Evolutionary conservation across 2,329 filamentous ascomycete species (phyloP).

Genomic region (Pseudogymnoascus sp.): DNA sequence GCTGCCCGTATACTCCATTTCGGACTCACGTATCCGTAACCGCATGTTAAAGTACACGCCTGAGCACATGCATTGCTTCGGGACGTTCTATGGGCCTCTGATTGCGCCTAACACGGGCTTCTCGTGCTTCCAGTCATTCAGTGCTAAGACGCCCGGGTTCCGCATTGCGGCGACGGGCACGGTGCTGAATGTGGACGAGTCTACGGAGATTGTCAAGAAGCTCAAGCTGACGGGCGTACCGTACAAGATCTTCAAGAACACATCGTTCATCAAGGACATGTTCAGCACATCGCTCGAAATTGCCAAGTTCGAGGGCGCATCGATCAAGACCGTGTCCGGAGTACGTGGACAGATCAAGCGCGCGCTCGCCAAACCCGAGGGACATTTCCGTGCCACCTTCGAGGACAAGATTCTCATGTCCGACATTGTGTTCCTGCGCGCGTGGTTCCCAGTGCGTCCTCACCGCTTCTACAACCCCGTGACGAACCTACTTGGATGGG

Average conservation of each 20-base stretch:
- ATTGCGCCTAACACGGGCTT: slow-evolving; percentile 95
- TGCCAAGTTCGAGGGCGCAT: slow-evolving; percentile 94
- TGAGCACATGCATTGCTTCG: slow-evolving; percentile 99
- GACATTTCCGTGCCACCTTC: slow-evolving; percentile 92
- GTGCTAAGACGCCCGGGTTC: slow-evolving; percentile 78
- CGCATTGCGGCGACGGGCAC: slow-evolving; percentile 90
- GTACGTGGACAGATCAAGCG: slow-evolving; percentile 96
- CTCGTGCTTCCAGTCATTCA: slow-evolving; percentile 85
- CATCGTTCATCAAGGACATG: slow-evolving; percentile 98
- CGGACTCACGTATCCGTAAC: slow-evolving; percentile 85
- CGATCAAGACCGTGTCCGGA: slow-evolving; percentile 92
- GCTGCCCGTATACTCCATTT: slow-evolving; percentile 87
- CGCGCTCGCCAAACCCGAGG: slow-evolving; percentile 85
- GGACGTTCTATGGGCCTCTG: slow-evolving; percentile 87
- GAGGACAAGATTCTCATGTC: slow-evolving; percentile 97
- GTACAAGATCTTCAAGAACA: slow-evolving; percentile 99
- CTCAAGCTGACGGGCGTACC: slow-evolving; percentile 89
- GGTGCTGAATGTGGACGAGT: slow-evolving; percentile 88
- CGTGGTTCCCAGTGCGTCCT: slow-evolving; percentile 94
- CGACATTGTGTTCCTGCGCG: slow-evolving; percentile 91
- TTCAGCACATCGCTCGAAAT: slow-evolving; percentile 89
- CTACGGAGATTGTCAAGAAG: slow-evolving; percentile 97
- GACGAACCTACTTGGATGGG: slow-evolving; percentile 85
- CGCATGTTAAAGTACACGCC: slow-evolving; percentile 98
- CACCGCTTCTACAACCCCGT: slow-evolving; percentile 96